phyloP scores from a whole-genome alignment of 2,329 filamentous ascomycete species.

The Aspergillus terreus region DNA sequence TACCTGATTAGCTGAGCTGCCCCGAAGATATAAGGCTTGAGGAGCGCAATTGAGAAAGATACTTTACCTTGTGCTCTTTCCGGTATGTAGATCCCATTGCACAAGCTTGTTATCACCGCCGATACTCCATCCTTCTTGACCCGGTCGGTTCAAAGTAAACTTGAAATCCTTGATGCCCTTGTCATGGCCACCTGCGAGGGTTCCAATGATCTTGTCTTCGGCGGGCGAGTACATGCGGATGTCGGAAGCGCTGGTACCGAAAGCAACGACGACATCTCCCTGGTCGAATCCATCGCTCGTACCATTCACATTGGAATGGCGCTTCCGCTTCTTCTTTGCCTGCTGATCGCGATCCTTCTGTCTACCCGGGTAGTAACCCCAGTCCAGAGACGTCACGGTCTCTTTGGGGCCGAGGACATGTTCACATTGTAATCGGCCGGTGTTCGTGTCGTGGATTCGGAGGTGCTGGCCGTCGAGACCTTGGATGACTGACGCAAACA shows the following conservation, averaged over 20 bases:
- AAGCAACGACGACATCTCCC: conserved; percentile 46
- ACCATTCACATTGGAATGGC: conserved; percentile 41
- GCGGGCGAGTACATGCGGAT: conserved; percentile 49
- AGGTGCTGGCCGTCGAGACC: conserved; percentile 51
- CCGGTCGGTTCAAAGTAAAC: conserved; percentile 40
- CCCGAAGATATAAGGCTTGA: not conserved
- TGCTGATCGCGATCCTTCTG: conserved; percentile 34
- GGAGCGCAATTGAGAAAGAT: conserved; percentile 5
- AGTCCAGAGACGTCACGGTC: conserved; percentile 48
- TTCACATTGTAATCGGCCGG: conserved; percentile 49
- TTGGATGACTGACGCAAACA: conserved; percentile 53
- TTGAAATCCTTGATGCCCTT: conserved; percentile 50
- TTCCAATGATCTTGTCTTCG: conserved; percentile 45
- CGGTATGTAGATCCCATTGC: conserved; percentile 49
- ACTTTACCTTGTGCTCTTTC: conserved; percentile 41
- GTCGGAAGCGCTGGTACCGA: conserved; percentile 47
- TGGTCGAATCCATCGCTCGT: conserved; percentile 28
- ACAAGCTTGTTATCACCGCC: conserved; percentile 51
- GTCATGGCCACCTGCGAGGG: conserved; percentile 44
- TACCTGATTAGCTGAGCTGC: conserved; percentile 12
- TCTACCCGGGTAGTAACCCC: conserved; percentile 43
- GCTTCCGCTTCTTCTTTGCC: conserved; percentile 51
- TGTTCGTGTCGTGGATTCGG: conserved; percentile 50
- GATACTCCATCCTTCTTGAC: conserved; percentile 50
- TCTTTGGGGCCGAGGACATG: conserved; percentile 46